Evolutionary conservation across 805 yeast species (phyloP), one percentile per base, ranked within the genome.

Genomic region (Candida pseudofarinosa): DNA sequence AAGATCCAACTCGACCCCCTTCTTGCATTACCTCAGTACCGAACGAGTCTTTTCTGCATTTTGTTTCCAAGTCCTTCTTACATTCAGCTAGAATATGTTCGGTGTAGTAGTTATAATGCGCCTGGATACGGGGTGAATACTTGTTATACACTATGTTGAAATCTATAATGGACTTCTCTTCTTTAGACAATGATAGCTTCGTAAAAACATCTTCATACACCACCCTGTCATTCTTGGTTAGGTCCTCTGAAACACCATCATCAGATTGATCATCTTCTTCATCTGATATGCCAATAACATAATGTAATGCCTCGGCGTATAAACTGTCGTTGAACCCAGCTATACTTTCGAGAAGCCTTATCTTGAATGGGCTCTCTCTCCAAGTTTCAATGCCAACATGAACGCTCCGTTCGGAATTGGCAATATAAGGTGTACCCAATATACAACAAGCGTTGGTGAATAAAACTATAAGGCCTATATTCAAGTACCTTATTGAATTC

Each of bases 91-190:
- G 47, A 0, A 73, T 62, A 0, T 56, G 46, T 1, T 60, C 49
- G 2, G 55, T 58, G 53, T 77, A 87, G 54, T 74, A 67, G 40
- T 74, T 71, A 54, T 72, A 83, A 42, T 86, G 86, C 1, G 89
- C 66, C 53, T 80, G 78, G 20, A 88, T 70, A 37, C 81, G 67
- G 3, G 96, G 88, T 1, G 86, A 64, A 42, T 71, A 59, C 23
- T 71, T 61, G 37, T 80, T 74, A 41, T 76, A 59, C 0, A 73
- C 73, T 28, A 80, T 48, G 32, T 74, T 62, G 28, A 77, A 62
- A 45, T 76, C 67, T 6, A 74, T 58, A 23, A 75, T 52, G 5
- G 58, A 45, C 17, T 40, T 36, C 4, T 55, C 35, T 3, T 34
- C 44, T 2, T 35, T 16, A 40, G 45, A 46, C n/a, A 60, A 23